Base-by-base conservation (phyloP, 257 asterid genomes). In the Gardenia jasminoides region DNA sequence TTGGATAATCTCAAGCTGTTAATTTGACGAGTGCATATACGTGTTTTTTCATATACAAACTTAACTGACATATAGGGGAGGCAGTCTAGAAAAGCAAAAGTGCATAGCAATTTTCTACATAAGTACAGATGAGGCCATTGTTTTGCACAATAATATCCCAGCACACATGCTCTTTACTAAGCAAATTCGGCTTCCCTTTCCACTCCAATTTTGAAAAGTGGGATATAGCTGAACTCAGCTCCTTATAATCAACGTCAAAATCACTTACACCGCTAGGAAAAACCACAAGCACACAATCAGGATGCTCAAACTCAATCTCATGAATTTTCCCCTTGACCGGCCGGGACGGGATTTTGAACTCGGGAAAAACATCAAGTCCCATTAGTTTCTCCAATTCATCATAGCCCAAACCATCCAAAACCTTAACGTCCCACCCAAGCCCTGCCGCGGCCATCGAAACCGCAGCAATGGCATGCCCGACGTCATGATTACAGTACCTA, bases 401-500 rank as follows among this genome's bases (percentile, higher is more conserved):
- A 77, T 78, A 70, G 47, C 98, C 97, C 39, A 95, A 84, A 43
- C 97, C 97, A 81, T 92, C 98, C 50, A 95, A 85, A 78, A 93
- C 78, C 86, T 92, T 88, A 30, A 90, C 96, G 77, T 91, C 97
- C 97, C 98, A 95, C 50, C 99, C 99, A 65, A 92, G 88, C 82
- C 91, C 99, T 2, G 97, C 95, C 0, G 99, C 96, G 24, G 98
- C 98, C 86, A 95, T 82, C 0, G 96, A 31, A 74, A 95, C 96
- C 9, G 99, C 97, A 10, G 92, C 99, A 75, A 89, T 89, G 56
- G 97, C 98, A 66, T 95, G 99, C 13, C 99, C 99, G 31, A 95
- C 97, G 33, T 95, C 99, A 85, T 95, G 99, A 88, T 95, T 95
- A 62, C 99, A 95, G 66, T 95, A 95, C 93, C 99, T 93, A 83